These are phyloP conservation scores for Dendrobium catenatum DNA, from an alignment of 106 monocot species.

Conservation along the genomic window DNA sequence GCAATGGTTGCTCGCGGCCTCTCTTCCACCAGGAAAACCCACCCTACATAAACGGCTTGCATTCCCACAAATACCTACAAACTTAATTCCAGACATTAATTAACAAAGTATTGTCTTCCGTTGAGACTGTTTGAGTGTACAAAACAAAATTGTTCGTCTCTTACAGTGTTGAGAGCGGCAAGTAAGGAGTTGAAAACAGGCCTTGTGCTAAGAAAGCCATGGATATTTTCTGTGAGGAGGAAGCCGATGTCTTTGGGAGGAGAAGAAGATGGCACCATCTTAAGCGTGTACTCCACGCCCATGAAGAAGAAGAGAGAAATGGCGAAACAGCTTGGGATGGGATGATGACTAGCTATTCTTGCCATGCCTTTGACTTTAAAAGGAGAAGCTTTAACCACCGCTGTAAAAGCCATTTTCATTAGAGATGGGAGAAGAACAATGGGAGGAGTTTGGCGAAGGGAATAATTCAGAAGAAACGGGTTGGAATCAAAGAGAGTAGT, in stretches of 20 bases:
- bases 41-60: conserved; percentile 70
- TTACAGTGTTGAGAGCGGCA: conserved; percentile 83
- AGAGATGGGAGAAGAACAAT: no score
- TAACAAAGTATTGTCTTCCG: no score
- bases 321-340: conserved; percentile 26
- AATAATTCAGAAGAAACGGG: no score
- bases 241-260: conserved; percentile 83
- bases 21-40: conserved; percentile 57
- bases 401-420: background rate
- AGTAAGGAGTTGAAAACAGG: conserved; percentile 71
- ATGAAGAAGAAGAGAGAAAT: conserved; percentile 65
- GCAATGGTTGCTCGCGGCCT: conserved; percentile 65
- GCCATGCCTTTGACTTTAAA: background rate
- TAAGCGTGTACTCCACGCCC: conserved; percentile 85
- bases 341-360: conserved; percentile 23
- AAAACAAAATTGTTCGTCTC: no score
- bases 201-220: conserved; percentile 28
- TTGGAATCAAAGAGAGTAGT: no score
- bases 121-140: no score
- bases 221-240: conserved; percentile 38
- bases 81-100: no score
- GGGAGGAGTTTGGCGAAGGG: no score
- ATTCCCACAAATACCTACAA: conserved; percentile 68
- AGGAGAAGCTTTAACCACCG: background rate
- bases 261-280: conserved; percentile 58